Evolutionary conservation across 768 basidiomycete species (phyloP), one percentile per base, ranked within the genome.

Genomic region (Mycena vulgaris): DNA sequence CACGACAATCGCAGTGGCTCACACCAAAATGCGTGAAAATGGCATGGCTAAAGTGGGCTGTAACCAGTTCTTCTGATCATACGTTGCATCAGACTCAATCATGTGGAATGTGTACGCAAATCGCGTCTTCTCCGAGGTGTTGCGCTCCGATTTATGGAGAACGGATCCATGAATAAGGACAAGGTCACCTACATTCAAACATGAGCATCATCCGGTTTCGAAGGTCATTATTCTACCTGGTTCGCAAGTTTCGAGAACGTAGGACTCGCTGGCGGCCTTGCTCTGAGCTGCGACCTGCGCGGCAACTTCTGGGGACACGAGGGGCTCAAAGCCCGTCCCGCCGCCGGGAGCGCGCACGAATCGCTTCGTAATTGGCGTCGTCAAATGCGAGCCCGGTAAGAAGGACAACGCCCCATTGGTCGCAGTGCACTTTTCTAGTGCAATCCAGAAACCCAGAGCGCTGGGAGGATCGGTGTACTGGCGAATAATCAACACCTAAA

Each of bases 71-170:
- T 94, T 95, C 75, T 90, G 87, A 70, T 98, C 97, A 66, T 97
- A 98, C 45, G 77, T 81, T 9, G 90, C 93, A 74, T 87, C 81
- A 23, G 88, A 92, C 75, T 97, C 95, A 55, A 96, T 92, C 94
- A 95, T 95, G 74, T 96, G 97, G 80, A 98, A 98, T 0, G 98
- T 99, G 78, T 99, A 99, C 31, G 97, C 97, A 72, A 91, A 95
- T 63, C 98, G 88, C 2, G 95, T 95, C 69, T 91, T 86, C 25
- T 88, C 83, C 62, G 94, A 95, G 1, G 86, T 87, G 79, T 99
- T 99, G 62, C 89, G 89, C 77, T 95, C 94, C 0, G 94, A 95
- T 78, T 95, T 96, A 83, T 99, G 98, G 69, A 98, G 82, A 2
- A 98, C 95, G 25, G 89, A 87, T 13, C 98, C 98, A 75, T 99